Evolutionary conservation across 345 rosid genomes (phyloP), one percentile per base, ranked within the genome.

Genomic region (Populus deltoides): DNA sequence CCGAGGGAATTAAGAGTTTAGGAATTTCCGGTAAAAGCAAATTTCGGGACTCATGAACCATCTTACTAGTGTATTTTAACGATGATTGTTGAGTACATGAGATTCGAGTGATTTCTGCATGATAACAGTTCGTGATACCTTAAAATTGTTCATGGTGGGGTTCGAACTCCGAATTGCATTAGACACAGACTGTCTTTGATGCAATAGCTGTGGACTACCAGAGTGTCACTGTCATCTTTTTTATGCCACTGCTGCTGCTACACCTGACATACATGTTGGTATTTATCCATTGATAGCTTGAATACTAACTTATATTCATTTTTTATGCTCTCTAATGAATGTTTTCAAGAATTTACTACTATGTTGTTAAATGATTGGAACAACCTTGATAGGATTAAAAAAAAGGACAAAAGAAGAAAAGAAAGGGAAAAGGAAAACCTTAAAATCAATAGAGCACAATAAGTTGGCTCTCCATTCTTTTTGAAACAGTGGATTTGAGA

Each of bases 211-310:
- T 90, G 59, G 92, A 90, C 85, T 93, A 92, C 78, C 81, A 45
- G 73, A 61, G 78, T 36, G 90, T 93, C 73, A 80, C 87, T 38
- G 91, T 93, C 68, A 84, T 95, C 41, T 57, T 73, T 20, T 97
- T 20, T 97, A 95, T 88, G 97, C 97, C 75, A 95, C 99, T 0
- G 98, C 98, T 68, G 99, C 99, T 80, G 90, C 92, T 20, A 88
- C 99, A 57, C 89, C 91, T 45, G 92, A 91, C 29, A 74, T 95
- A 29, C 99, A 93, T 76, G 70, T 36, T 11, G 95, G 97, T 91
- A 86, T 36, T 81, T 18, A 27, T 69, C 16, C 67, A 75, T 65
- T 63, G 59, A 25, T 73, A 66, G 39, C 68, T 27, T 67, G n/a
- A 71, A 27, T 24, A 15, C 47, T 3, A 6, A 1, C 29, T 63